A percentile compares a stretch with the other conserved stretches of the same genome.
Evolutionary conservation across 768 basidiomycete species (phyloP).

Genomic region (Mycena vitilis): DNA sequence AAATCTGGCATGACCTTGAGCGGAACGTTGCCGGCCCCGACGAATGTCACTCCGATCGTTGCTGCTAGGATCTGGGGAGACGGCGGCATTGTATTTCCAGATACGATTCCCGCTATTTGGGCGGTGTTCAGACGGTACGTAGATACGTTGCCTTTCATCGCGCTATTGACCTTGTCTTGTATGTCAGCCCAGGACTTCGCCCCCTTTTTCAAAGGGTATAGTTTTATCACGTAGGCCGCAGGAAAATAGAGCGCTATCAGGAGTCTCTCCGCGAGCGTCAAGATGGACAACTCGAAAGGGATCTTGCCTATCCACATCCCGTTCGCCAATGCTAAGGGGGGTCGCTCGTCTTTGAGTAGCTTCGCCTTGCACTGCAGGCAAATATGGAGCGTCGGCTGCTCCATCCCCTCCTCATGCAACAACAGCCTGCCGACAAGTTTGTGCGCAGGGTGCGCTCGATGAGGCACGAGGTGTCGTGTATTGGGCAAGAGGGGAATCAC

Average conservation of each 20-base stretch:
- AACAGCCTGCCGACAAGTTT: not conserved
- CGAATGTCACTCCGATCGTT: conserved; percentile 44
- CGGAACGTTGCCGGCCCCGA: conserved; percentile 40
- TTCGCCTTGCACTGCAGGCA: too few species aligned
- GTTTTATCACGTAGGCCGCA: conserved; percentile 26
- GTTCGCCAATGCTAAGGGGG: too few species aligned
- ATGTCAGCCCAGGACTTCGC: conserved; percentile 15
- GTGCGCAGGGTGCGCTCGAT: not conserved
- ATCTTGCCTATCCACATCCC: conserved; percentile 41
- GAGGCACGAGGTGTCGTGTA: not conserved
- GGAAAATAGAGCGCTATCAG: conserved; percentile 37
- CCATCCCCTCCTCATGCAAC: conserved; percentile 29
- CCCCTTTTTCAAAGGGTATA: not conserved
- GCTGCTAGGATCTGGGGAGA: conserved; percentile 39
- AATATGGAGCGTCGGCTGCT: too few species aligned
- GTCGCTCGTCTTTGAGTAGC: too few species aligned
- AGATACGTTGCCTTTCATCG: conserved; percentile 49
- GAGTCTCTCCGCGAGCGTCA: conserved; percentile 41
- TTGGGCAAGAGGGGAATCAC: not conserved
- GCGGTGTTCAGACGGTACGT: conserved; percentile 40
- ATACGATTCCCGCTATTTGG: conserved; percentile 39
- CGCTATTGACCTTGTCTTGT: conserved; percentile 29
- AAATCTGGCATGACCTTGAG: conserved; percentile 34
- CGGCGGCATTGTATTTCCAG: conserved; percentile 42
- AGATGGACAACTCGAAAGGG: conserved; percentile 29